These are phyloP conservation scores for Iberis amara DNA, from an alignment of 441 rosid genomes.

Conservation along the genomic window DNA sequence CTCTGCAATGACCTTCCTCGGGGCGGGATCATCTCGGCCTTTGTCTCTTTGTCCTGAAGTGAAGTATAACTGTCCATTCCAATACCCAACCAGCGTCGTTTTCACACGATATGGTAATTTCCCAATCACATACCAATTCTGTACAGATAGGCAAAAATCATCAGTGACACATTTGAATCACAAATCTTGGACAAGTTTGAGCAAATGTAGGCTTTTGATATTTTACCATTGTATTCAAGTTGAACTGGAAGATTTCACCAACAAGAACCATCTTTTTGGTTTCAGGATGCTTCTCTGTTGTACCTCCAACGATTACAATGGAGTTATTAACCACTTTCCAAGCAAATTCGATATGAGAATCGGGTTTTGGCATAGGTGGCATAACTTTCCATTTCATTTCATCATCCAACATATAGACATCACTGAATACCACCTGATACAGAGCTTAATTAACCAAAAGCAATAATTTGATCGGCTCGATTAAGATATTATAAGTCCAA, in stretches of 20 bases:
- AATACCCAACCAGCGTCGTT: slow-evolving; percentile 75
- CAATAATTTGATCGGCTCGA: background rate
- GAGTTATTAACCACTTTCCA: slow-evolving; percentile 82
- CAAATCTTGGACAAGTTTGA: background rate
- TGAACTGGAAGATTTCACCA: slow-evolving; percentile 78
- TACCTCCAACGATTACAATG: slow-evolving; percentile 80
- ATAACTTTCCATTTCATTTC: slow-evolving; percentile 85
- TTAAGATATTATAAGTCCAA: background rate
- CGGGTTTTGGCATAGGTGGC: slow-evolving; percentile 84
- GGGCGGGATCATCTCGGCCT: slow-evolving; percentile 79
- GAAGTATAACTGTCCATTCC: slow-evolving; percentile 80
- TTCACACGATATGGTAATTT: slow-evolving; percentile 88
- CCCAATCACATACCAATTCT: slow-evolving; percentile 89
- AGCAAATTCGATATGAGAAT: slow-evolving; percentile 92
- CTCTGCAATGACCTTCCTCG: slow-evolving; percentile 73
- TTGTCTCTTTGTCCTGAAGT: slow-evolving; percentile 93
- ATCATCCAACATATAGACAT: slow-evolving; percentile 83
- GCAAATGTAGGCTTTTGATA: background rate
- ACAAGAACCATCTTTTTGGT: slow-evolving; percentile 85
- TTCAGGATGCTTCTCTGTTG: slow-evolving; percentile 87
- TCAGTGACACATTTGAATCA: too few species aligned
- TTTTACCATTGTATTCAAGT: slow-evolving; percentile 62
- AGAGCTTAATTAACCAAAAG: background rate
- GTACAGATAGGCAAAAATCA: slow-evolving; percentile 16
- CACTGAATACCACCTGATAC: slow-evolving; percentile 51